phyloP scores from a whole-genome alignment of 2,329 filamentous ascomycete genomes.

The Fusarium anguioides region DNA sequence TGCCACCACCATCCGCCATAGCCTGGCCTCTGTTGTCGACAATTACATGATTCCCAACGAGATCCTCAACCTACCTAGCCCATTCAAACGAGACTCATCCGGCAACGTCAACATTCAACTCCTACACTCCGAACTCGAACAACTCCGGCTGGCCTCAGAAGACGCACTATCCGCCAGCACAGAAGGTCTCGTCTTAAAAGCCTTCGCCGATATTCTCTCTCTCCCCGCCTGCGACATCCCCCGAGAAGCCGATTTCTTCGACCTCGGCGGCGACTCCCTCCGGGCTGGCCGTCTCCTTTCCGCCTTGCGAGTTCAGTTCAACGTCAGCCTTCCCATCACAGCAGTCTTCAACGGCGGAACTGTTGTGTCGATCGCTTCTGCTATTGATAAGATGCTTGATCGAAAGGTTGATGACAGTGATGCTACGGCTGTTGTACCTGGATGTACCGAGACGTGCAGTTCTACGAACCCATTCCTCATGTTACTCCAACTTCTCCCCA shows the following conservation, averaged over 20 bases:
- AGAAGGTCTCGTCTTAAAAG: constrained; percentile 3
- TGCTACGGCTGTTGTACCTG: fast-evolving
- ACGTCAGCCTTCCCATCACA: not conserved
- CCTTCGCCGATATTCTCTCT: not conserved
- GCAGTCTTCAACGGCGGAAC: constrained; percentile 4
- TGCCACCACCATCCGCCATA: not conserved
- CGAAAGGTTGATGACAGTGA: not conserved
- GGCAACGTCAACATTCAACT: not conserved
- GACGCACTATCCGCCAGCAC: not conserved
- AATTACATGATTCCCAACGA: constrained; percentile 1
- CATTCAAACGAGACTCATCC: not conserved
- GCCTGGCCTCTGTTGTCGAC: not conserved
- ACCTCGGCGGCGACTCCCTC: not conserved
- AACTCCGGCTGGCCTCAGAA: not conserved
- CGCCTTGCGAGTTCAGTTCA: not conserved
- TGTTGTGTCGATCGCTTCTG: not conserved
- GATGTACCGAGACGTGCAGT: constrained; percentile 5
- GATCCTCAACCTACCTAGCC: not conserved
- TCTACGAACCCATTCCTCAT: constrained; percentile 7
- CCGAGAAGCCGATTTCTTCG: not conserved
- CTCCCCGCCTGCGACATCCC: not conserved
- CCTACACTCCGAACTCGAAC: not conserved
- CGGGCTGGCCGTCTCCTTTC: not conserved
- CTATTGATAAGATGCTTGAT: not conserved
- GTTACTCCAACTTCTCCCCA: not conserved